Percentiles rank a stretch among this genome's conserved stretches.
Conservation (phyloP, 169 alveolate genomes). For the Cryptosporidium felis region DNA sequence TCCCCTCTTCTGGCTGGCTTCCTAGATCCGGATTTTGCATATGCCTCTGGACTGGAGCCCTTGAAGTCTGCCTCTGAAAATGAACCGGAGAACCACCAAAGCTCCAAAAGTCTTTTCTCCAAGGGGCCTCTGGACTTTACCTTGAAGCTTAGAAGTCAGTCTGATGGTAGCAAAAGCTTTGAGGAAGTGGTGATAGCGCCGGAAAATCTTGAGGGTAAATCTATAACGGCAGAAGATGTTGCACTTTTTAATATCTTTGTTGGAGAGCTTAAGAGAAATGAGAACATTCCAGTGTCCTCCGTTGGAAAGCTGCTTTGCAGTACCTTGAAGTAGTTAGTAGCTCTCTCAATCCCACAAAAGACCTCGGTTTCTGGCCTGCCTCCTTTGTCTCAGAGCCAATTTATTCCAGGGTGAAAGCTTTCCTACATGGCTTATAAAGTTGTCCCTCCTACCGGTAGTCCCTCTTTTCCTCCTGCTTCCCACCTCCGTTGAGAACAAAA, state of each 20-base stretch:
- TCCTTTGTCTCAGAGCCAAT: conserved; percentile 3
- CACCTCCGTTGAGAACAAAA: neutral
- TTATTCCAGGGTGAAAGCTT: conserved; percentile 64
- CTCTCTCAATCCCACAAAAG: too few relatives aligned
- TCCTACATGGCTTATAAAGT: conserved; percentile 12
- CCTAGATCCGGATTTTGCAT: conserved; percentile 31
- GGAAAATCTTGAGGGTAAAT: too few relatives aligned
- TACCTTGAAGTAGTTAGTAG: conserved; percentile 4
- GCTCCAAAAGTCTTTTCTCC: neutral
- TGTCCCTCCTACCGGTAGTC: neutral
- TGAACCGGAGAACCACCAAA: neutral
- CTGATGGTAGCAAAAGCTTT: conserved; percentile 37
- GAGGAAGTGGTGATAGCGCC: neutral
- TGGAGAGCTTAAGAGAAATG: conserved; percentile 60
- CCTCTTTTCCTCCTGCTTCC: neutral
- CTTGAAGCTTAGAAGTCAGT: conserved; percentile 20
- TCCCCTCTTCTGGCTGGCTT: conserved; percentile 31
- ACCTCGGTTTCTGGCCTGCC: neutral
- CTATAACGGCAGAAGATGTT: conserved; percentile 31
- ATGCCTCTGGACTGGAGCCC: neutral
- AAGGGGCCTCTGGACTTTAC: conserved; percentile 13
- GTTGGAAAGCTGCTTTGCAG: conserved; percentile 61
- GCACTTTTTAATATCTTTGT: conserved; percentile 60
- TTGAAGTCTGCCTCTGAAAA: neutral
- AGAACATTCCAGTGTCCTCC: conserved; percentile 48